These are phyloP conservation scores for Striga hermonthica DNA, from an alignment of 305 asterid species.

Conservation along the genomic window DNA sequence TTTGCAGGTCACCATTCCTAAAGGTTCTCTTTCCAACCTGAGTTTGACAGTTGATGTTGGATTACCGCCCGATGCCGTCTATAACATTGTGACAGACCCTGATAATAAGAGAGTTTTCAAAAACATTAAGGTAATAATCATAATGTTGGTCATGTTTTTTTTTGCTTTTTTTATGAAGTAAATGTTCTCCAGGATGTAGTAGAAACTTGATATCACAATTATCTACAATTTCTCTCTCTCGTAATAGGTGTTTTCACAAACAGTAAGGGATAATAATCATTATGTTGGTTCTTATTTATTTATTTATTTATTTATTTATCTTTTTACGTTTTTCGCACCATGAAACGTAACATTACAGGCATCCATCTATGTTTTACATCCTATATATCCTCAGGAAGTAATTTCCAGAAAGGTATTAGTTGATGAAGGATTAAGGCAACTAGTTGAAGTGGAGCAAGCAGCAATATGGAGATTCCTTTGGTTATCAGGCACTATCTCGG, in stretches of 20 bases:
- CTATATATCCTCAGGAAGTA: conserved; percentile 55
- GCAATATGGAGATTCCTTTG: conserved; percentile 92
- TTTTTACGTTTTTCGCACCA: neutral
- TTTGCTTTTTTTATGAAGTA: neutral
- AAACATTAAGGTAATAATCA: conserved; percentile 64
- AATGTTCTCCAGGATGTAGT: too few species aligned
- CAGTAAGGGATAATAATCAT: too few species aligned
- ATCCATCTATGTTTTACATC: conserved; percentile 13
- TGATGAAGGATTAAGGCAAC: conserved; percentile 87
- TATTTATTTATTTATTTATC: too few species aligned
- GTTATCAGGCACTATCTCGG: conserved; percentile 86
- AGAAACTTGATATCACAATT: neutral
- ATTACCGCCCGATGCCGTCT: conserved; percentile 85
- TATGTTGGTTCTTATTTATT: too few species aligned
- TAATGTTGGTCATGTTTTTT: neutral
- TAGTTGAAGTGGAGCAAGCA: conserved; percentile 88
- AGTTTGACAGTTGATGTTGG: conserved; percentile 64
- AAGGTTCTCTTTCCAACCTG: conserved; percentile 81
- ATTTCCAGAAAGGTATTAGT: conserved; percentile 71
- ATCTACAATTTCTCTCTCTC: neutral
- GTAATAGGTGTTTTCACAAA: too few species aligned
- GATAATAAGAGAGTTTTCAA: conserved; percentile 87
- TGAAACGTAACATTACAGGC: neutral
- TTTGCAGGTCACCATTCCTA: conserved; percentile 81
- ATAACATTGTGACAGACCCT: conserved; percentile 77